Evolutionary conservation across 768 basidiomycete species (phyloP).

Genomic region (Trametes cinnabarina): DNA sequence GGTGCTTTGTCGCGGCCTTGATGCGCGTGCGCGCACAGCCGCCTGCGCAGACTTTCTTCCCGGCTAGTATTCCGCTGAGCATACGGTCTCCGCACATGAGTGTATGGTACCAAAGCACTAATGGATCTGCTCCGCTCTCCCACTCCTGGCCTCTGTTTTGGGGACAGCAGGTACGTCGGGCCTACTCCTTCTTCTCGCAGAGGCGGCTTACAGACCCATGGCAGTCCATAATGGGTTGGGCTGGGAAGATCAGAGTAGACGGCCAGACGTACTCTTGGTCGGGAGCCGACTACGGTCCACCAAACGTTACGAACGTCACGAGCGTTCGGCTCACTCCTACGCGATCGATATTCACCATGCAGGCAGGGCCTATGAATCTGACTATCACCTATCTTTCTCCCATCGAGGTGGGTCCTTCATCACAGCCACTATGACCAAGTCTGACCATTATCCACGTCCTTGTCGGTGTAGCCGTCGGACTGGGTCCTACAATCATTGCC

Average conservation of each 20-base stretch:
- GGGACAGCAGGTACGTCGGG: slow-evolving; percentile 5
- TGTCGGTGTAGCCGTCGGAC: slow-evolving; percentile 31
- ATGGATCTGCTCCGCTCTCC: not conserved
- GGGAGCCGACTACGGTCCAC: not conserved
- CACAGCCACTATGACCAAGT: not conserved
- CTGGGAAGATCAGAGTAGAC: slow-evolving; percentile 22
- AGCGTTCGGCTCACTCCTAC: slow-evolving; percentile 35
- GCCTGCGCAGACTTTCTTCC: slow-evolving; percentile 17
- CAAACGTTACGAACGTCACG: slow-evolving; percentile 19
- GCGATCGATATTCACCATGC: slow-evolving; percentile 31
- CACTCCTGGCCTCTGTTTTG: slow-evolving; percentile 22
- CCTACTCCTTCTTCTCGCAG: too few species aligned
- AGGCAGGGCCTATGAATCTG: slow-evolving; percentile 36
- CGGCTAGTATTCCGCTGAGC: slow-evolving; percentile 25
- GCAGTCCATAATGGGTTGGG: slow-evolving; percentile 19
- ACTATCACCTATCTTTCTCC: slow-evolving; percentile 40
- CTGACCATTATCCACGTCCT: too few species aligned
- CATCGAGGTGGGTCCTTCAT: slow-evolving; percentile 31
- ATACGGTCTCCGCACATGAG: slow-evolving; percentile 29
- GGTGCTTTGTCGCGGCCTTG: not conserved
- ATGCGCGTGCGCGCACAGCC: slow-evolving; percentile 2
- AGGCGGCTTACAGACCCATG: not conserved
- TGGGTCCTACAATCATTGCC: slow-evolving; percentile 40
- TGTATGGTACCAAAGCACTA: slow-evolving; percentile 18
- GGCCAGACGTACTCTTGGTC: slow-evolving; percentile 19